Evolutionary conservation across 805 yeast genomes (phyloP).

Genomic region (Blastobotrys robertii): DNA sequence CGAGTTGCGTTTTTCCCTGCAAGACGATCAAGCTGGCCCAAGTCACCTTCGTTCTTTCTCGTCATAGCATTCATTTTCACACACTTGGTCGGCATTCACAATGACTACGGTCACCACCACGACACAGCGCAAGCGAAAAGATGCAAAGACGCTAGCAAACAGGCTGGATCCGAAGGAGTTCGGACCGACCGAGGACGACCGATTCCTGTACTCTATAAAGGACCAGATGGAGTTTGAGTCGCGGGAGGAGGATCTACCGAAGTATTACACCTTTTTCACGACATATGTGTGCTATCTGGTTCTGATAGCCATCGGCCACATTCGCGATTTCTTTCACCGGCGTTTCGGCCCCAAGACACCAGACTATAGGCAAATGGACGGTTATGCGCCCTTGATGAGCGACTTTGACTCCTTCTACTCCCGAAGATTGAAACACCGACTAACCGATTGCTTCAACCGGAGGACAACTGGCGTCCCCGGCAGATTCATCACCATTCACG

Average conservation of each 20-base stretch:
- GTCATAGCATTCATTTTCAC: no score
- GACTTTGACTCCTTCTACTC: constrained; percentile 91
- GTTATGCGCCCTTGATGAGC: constrained; percentile 92
- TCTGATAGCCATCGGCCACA: constrained; percentile 79
- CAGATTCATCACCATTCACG: constrained; percentile 71
- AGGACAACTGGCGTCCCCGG: constrained; percentile 99
- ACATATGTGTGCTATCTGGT: constrained; percentile 82
- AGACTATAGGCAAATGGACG: constrained; percentile 70
- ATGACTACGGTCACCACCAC: no score
- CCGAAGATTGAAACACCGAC: constrained; percentile 80
- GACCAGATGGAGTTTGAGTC: constrained; percentile 48
- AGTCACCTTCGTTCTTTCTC: no score
- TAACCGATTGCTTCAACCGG: constrained; percentile 91
- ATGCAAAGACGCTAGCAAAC: no score
- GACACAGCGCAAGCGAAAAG: no score
- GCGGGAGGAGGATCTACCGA: constrained; percentile 71
- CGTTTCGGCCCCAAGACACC: constrained; percentile 46
- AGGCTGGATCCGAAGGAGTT: constrained; percentile 15
- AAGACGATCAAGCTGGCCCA: no score
- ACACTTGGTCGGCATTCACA: no score
- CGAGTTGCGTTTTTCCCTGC: no score
- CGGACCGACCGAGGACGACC: constrained; percentile 12
- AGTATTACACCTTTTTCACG: constrained; percentile 64
- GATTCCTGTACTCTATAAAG: constrained; percentile 52
- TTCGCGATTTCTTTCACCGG: constrained; percentile 81